Evolutionary conservation across 331 rosid species (phyloP).

Genomic region (Ulmus americana): DNA sequence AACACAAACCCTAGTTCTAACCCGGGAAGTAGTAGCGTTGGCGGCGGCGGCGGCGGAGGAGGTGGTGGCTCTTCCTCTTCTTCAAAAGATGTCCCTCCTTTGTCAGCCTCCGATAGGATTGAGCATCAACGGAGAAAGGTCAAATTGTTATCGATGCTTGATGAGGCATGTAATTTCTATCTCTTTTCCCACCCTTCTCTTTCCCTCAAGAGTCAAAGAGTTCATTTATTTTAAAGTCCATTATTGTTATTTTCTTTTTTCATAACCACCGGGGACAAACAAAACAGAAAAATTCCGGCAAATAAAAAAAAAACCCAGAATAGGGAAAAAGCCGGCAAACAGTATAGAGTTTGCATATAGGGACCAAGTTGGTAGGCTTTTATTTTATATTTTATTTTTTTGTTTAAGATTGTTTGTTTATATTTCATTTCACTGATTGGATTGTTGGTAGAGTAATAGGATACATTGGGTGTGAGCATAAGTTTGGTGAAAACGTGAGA

Average conservation of each 20-base stretch:
- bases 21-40: conserved; percentile 19
- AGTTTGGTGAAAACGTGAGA: conserved; percentile 44
- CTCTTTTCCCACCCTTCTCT: conserved; percentile 45
- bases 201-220: conserved; percentile 50
- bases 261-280: conserved; percentile 26
- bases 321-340: conserved; percentile 49
- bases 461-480: conserved; percentile 18
- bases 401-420: background rate
- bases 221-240: conserved; percentile 7
- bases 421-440: conserved; percentile 12
- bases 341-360: conserved; percentile 20
- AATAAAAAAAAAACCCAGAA: background rate
- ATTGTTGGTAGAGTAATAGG: conserved; percentile 27
- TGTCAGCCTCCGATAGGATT: conserved; percentile 79
- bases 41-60: conserved; percentile 26
- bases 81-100: conserved; percentile 52
- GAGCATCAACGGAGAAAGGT: conserved; percentile 98
- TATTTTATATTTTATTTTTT: conserved; percentile 15
- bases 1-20: conserved; percentile 64
- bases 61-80: conserved; percentile 53
- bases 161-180: conserved; percentile 78
- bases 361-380: conserved; percentile 38
- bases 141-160: conserved; percentile 92
- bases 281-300: conserved; percentile 36
- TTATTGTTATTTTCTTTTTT: conserved; percentile 18